These are phyloP conservation scores for Kwoniella heveanensis DNA, from an alignment of 768 basidiomycete species.

Conservation along the genomic window DNA sequence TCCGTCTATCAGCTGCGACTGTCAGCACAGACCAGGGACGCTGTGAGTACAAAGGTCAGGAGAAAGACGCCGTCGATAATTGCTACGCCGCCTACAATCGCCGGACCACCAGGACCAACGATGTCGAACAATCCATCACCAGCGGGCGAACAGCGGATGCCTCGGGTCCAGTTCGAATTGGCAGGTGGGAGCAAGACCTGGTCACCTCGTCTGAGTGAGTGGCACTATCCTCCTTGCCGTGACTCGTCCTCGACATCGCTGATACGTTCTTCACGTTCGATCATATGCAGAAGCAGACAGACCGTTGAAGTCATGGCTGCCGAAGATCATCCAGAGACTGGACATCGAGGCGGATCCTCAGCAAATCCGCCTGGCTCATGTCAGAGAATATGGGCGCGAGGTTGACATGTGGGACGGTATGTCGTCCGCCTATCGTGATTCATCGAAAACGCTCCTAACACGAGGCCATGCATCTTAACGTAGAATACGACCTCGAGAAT, in stretches of 20 bases:
- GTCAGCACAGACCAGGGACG: background rate
- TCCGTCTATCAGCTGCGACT: background rate
- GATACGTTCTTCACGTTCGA: background rate
- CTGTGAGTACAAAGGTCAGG: background rate
- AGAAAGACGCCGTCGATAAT: background rate
- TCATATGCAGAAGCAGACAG: background rate
- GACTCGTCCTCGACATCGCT: background rate
- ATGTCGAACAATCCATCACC: background rate
- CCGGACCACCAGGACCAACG: too few relatives aligned
- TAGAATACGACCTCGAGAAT: conserved; percentile 23
- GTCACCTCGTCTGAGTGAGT: conserved; percentile 16
- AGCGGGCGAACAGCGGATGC: background rate
- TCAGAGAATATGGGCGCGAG: conserved; percentile 29
- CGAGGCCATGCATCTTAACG: background rate
- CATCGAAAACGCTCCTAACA: background rate
- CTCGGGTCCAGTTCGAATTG: conserved; percentile 5
- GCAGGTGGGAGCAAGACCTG: conserved; percentile 15
- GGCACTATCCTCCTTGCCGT: background rate
- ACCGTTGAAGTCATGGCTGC: background rate
- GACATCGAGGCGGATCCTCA: conserved; percentile 6
- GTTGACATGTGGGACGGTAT: conserved; percentile 37
- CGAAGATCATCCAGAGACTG: conserved; percentile 6
- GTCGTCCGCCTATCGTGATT: background rate
- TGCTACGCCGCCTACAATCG: background rate
- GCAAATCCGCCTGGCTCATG: conserved; percentile 29